These are phyloP conservation scores for Hymenochaete sp. DNA, from an alignment of 1,284 basidiomycete species.

Conservation along the genomic window DNA sequence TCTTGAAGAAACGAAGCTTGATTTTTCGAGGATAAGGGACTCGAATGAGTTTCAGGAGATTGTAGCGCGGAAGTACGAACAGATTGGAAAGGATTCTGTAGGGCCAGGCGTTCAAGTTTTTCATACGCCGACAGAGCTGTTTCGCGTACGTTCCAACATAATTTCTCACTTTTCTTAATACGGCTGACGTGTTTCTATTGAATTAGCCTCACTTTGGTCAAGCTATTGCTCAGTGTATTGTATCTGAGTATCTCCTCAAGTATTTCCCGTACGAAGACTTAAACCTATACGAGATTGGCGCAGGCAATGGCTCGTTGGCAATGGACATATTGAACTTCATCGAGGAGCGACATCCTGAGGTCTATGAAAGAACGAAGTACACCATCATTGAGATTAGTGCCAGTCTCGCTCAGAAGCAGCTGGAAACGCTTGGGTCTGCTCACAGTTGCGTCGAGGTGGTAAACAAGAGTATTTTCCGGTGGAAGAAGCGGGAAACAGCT, in stretches of 20 bases:
- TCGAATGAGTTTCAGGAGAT: conserved; percentile 73
- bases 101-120: conserved; percentile 88
- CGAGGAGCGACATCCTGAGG: conserved; percentile 72
- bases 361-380: conserved; percentile 86
- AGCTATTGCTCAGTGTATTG: conserved; percentile 81
- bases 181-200: conserved; percentile 14
- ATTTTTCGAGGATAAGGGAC: conserved; percentile 65
- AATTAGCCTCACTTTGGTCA: conserved; percentile 87
- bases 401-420: conserved; percentile 70
- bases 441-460: conserved; percentile 65
- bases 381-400: conserved; percentile 90
- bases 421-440: conserved; percentile 41
- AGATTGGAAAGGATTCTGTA: conserved; percentile 54
- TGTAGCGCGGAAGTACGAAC: conserved; percentile 68
- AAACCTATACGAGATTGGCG: conserved; percentile 94
- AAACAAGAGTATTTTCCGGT: conserved; percentile 84
- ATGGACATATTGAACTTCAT: conserved; percentile 81
- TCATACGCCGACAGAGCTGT: conserved; percentile 98
- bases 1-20: conserved; percentile 54
- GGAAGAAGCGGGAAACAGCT: conserved; percentile 66
- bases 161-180: conserved; percentile 10
- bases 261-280: conserved; percentile 95
- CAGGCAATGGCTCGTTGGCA: conserved; percentile 94
- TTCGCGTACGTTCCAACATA: conserved; percentile 63
- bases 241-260: conserved; percentile 87